Conservation (phyloP, 305 asterid genomes). For the Solanum hybrid region DNA sequence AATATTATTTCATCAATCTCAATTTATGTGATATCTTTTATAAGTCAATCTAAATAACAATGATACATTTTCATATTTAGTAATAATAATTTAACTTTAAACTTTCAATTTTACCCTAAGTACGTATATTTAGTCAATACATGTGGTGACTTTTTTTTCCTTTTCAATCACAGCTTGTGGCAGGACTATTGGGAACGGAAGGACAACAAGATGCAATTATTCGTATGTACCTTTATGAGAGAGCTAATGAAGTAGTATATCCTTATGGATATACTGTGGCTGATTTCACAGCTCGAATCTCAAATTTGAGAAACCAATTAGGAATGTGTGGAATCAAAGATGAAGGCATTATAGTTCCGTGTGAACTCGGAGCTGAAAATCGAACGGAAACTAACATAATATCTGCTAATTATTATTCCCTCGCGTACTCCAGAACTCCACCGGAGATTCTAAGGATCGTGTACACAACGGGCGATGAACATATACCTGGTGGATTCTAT, state of each 20-base stretch:
- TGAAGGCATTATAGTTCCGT: constrained; percentile 22
- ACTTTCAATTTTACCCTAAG: too few species aligned
- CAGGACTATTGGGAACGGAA: constrained; percentile 32
- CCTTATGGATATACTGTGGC: constrained; percentile 28
- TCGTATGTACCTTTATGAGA: constrained; percentile 20
- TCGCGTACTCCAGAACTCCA: constrained; percentile 18
- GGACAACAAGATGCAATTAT: constrained; percentile 34
- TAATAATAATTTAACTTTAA: too few species aligned
- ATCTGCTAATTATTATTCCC: constrained; percentile 19
- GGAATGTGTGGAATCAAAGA: constrained; percentile 27
- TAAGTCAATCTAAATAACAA: neutral
- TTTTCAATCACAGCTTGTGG: constrained; percentile 16
- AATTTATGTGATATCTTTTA: neutral
- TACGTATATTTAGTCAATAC: neutral
- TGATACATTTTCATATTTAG: too few species aligned
- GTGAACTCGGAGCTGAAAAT: constrained; percentile 19
- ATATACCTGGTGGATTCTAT: constrained; percentile 22
- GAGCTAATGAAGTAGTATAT: constrained; percentile 10
- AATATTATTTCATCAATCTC: neutral
- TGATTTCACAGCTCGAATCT: constrained; percentile 18
- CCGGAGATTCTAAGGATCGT: constrained; percentile 8
- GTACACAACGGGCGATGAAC: constrained; percentile 13
- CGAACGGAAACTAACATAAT: constrained; percentile 14
- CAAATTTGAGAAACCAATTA: constrained; percentile 20
- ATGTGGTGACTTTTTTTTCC: neutral